These are phyloP conservation scores for Scutellaria baicalensis DNA, from an alignment of 257 asterid species.

Conservation along the genomic window DNA sequence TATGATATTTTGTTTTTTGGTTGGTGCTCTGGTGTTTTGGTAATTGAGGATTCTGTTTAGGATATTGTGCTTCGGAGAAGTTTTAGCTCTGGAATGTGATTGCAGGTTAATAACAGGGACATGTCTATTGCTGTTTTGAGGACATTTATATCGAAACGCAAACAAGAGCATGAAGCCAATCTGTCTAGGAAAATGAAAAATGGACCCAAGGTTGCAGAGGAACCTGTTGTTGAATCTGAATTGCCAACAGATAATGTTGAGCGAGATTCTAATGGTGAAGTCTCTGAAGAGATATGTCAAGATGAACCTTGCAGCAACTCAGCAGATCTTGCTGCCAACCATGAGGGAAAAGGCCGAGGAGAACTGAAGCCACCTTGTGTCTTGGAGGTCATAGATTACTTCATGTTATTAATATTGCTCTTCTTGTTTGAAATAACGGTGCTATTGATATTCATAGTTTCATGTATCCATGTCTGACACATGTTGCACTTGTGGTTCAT, in stretches of 20 bases:
- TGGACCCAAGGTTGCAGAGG: conserved; percentile 33
- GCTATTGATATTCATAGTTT: neutral
- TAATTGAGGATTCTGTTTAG: neutral
- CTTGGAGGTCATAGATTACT: conserved; percentile 59
- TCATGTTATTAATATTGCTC: conserved; percentile 7
- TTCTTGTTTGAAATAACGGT: neutral
- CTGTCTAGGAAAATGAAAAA: conserved; percentile 38
- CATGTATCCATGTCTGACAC: neutral
- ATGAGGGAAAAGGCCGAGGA: conserved; percentile 36
- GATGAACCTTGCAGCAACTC: conserved; percentile 34
- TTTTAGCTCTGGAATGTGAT: conserved; percentile 16
- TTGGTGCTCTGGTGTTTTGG: neutral
- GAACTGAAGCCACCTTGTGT: conserved; percentile 68
- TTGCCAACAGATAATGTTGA: conserved; percentile 17
- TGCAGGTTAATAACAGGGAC: conserved; percentile 91
- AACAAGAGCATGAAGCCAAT: conserved; percentile 61
- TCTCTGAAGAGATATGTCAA: conserved; percentile 24
- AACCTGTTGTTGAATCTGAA: conserved; percentile 23
- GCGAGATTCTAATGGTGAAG: conserved; percentile 39
- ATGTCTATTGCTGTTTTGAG: conserved; percentile 95
- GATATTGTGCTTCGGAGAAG: neutral
- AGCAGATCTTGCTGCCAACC: conserved; percentile 27
- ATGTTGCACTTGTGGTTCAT: conserved; percentile 3
- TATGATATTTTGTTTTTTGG: no score
- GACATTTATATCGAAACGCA: conserved; percentile 56